A percentile compares a stretch with the other conserved stretches of the same genome.
Conservation (phyloP, 2,329 filamentous ascomycete species). For the Hymenoscyphus linearis region DNA sequence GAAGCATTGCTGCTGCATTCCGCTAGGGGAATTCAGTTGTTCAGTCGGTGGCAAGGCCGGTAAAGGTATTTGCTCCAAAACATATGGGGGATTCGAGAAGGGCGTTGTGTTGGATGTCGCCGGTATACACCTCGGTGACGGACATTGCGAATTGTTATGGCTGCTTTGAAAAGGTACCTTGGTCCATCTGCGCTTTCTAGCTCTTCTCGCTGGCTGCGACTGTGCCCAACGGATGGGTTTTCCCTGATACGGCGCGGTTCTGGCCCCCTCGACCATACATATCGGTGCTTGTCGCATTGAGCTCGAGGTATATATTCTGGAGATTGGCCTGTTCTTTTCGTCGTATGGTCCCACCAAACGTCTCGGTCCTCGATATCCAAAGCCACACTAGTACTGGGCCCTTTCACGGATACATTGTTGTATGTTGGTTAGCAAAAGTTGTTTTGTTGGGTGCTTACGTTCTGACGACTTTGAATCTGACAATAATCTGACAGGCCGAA, state of each 20-base stretch:
- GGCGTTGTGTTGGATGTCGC: background rate
- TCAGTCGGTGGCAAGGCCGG: background rate
- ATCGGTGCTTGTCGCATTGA: slow-evolving; percentile 1
- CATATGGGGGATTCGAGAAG: background rate
- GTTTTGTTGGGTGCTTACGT: slow-evolving; percentile 5
- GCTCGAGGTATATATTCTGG: background rate
- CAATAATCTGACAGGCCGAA: background rate
- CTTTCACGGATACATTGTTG: background rate
- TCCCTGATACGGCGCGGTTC: background rate
- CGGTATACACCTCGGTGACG: slow-evolving; percentile 3
- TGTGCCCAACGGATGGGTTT: slow-evolving; percentile 1
- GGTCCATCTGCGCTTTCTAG: slow-evolving; percentile 17
- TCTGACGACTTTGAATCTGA: background rate
- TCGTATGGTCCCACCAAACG: background rate
- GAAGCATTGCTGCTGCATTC: background rate
- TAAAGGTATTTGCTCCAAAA: slow-evolving; percentile 1
- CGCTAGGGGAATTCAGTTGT: background rate
- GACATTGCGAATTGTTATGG: background rate
- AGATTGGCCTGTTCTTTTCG: background rate
- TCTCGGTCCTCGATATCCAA: background rate
- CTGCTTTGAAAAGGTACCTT: slow-evolving; percentile 16
- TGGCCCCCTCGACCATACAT: slow-evolving; percentile 3
- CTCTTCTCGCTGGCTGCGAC: slow-evolving; percentile 7
- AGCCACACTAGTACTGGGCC: background rate
- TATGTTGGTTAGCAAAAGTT: background rate